Base-by-base conservation (phyloP, 805 yeast species). In the Zygotorulaspora florentina region DNA sequence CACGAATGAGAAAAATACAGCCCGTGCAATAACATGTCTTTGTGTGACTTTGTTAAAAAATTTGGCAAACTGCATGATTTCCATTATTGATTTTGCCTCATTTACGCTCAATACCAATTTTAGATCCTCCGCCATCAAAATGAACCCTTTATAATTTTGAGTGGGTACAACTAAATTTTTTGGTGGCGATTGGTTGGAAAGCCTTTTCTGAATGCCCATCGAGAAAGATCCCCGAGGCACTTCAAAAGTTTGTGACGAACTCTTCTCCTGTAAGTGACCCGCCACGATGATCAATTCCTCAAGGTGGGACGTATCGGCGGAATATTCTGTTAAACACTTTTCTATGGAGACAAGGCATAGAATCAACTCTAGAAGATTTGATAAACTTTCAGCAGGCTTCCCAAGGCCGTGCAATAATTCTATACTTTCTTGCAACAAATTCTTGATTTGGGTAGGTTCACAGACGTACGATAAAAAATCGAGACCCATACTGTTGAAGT, bases 401-500 rank as follows among this genome's bases (percentile, higher is more conserved):
- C 39, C 35, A 5, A 35, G 13, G 3, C 40, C 3, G 10, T 33
- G 12, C 5, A 58, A 5, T 13, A 56, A 71, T 1, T 41, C 49
- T 1, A 72, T 58, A 1, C 76, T 57, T 7, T 47, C 48, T 3
- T 68, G 61, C 6, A 80, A 39, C 9, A 61, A 61, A 0, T 37
- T 28, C 5, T 56, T 2, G 2, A 69, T 45, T n/a, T 48, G 54
- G 9, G 48, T 49, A 2, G 61, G 45, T 2, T 41, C 48, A 13
- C 63, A 51, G 12, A 56, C 39, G 27, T 41, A 42, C 52, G 67
- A 55, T 2, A 69, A 67, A 31, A 73, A 66, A 49, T 74, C 70
- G 56, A 73, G 71, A 31, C 79, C 81, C 81, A 83, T 79, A 11
- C 73, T 71, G 53, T 83, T 77, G 1, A 84, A 76, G 45, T 81